Conservation (phyloP, 202 grass and related monocot genomes). For the Bolboschoenoplectus hybrid region DNA sequence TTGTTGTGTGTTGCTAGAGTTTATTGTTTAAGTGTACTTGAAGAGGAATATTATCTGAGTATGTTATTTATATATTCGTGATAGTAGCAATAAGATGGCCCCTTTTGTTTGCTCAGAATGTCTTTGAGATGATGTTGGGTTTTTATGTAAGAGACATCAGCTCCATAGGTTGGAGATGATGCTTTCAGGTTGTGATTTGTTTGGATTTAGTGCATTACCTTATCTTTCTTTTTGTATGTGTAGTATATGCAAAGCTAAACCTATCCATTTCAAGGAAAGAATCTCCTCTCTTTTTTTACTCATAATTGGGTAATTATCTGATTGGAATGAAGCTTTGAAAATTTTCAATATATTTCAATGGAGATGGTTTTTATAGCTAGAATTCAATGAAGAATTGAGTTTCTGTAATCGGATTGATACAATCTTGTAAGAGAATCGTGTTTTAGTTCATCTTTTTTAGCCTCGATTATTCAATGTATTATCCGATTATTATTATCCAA, state of each 20-base stretch:
- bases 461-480: too few relatives aligned
- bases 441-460: too few relatives aligned
- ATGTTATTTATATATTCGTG: conserved; percentile 28
- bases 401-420: too few relatives aligned
- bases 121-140: not conserved
- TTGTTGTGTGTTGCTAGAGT: conserved; percentile 24
- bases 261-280: not conserved
- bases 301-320: too few relatives aligned
- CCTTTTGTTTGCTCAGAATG: not conserved
- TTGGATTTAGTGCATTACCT: not conserved
- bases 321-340: too few relatives aligned
- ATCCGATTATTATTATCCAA: too few relatives aligned
- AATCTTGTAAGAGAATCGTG: too few relatives aligned
- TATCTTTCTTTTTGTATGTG: not conserved
- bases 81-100: conserved; percentile 30
- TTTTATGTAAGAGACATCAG: not conserved
- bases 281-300: not conserved
- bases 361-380: too few relatives aligned
- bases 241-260: not conserved
- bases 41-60: conserved; percentile 28
- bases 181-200: conserved; percentile 2
- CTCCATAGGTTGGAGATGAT: not conserved
- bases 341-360: too few relatives aligned
- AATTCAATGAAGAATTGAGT: too few relatives aligned
- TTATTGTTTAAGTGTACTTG: conserved; percentile 29